A percentile compares a stretch with the other conserved stretches of the same genome.
Conservation (phyloP, 2,329 filamentous ascomycete genomes). For the Penicillium freii region DNA sequence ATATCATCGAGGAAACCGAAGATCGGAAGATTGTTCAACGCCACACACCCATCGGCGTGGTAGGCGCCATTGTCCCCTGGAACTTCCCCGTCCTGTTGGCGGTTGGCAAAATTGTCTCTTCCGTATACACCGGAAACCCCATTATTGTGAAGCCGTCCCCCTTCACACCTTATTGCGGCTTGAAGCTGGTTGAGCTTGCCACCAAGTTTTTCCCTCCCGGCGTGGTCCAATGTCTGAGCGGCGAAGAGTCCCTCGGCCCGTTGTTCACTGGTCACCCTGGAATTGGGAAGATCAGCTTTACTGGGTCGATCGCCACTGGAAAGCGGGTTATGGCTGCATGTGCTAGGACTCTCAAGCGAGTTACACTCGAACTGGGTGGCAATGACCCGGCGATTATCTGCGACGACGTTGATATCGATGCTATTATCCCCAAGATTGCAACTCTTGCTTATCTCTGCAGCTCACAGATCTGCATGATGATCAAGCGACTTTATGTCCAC, state of each 20-base stretch:
- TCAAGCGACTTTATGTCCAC: constrained; percentile 62
- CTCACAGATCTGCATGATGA: constrained; percentile 56
- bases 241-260: constrained; percentile 55
- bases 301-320: constrained; percentile 54
- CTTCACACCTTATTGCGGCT: constrained; percentile 53
- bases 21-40: constrained; percentile 34
- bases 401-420: constrained; percentile 52
- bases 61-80: constrained; percentile 60
- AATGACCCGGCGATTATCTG: constrained; percentile 58
- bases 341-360: constrained; percentile 53
- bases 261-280: constrained; percentile 54
- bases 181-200: constrained; percentile 55
- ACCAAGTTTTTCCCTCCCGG: constrained; percentile 53
- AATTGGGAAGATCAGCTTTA: constrained; percentile 60
- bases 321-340: constrained; percentile 52
- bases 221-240: constrained; percentile 57
- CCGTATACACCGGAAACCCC: constrained; percentile 54
- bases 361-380: constrained; percentile 56
- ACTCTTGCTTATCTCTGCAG: constrained; percentile 53
- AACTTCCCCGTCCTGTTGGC: constrained; percentile 51
- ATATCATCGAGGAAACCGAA: constrained; percentile 50
- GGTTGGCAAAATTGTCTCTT: constrained; percentile 52
- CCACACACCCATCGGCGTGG: constrained; percentile 42
- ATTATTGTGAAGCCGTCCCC: constrained; percentile 56
- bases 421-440: constrained; percentile 47